Base-by-base conservation (phyloP, 148 eudicot species). In the Pharnaceum exiguum region DNA sequence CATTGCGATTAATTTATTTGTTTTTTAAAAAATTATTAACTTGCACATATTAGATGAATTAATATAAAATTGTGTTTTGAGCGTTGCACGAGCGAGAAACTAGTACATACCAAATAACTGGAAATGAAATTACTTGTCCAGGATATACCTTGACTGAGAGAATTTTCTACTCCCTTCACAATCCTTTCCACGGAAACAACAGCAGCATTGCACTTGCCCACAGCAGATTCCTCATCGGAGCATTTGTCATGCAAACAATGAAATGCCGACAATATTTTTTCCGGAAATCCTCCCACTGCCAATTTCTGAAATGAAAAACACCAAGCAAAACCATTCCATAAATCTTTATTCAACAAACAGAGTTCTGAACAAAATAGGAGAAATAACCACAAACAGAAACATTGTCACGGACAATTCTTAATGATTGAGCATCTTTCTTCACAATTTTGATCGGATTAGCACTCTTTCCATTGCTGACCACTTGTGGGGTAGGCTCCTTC, bases 391-490 rank as follows among this genome's bases (percentile, higher is more conserved):
- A n/a, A n/a, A n/a, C n/a, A n/a, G n/a, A 50, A 56, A 50, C 30
- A 43, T 26, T 48, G 26, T n/a, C 27, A 85, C 94, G 77, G 62
- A 93, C 98, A 53, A 93, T 75, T 72, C 96, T 79, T 55, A 93
- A 55, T 15, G 95, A 77, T 33, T 81, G 83, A 37, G 86, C 81
- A 79, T 93, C 98, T 74, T 79, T 85, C 85, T 93, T 93, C 65
- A 79, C 70, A 70, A 85, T 72, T 77, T 78, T 93, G 70, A 93
- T 78, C 47, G 95, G 88, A 79, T 85, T 85, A 25, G 74, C 46
- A 51, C 55, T 75, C 75, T 78, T 88, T 29, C 69, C 95, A 49
- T 61, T 88, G 86, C 74, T 76, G 54, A 58, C 73, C 31, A 71
- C 33, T 29, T 68, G 77, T 30, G 75, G 46, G 46, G 76, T 68